Percentiles rank a stretch among this genome's conserved stretches.
phyloP scores from a whole-genome alignment of 1,284 basidiomycete species.

The Leccinum fallax region DNA sequence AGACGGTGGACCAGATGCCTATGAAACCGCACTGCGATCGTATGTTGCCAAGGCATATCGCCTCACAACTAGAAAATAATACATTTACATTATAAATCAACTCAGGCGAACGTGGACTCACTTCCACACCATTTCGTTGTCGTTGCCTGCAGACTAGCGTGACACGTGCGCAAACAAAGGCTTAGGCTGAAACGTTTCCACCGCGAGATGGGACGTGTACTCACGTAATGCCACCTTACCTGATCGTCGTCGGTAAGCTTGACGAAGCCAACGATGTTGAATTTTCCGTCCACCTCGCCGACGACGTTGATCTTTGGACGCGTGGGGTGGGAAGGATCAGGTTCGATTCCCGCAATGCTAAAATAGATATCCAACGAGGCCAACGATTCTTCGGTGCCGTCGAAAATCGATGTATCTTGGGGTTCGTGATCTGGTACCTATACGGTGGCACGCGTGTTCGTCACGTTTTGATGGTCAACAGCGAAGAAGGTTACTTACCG shows the following conservation, averaged over 20 bases:
- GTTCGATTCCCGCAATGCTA: conserved; percentile 42
- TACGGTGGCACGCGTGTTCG: conserved; percentile 3
- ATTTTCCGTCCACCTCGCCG: conserved; percentile 49
- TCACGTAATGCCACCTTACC: conserved; percentile 65
- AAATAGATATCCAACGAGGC: conserved; percentile 51
- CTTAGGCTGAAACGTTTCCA: background rate
- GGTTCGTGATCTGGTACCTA: conserved; percentile 36
- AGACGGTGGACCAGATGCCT: conserved; percentile 69
- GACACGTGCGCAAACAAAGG: background rate
- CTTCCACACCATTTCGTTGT: conserved; percentile 64
- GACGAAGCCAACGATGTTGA: conserved; percentile 55
- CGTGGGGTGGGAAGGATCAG: conserved; percentile 50
- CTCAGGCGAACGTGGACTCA: conserved; percentile 28
- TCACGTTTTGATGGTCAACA: background rate
- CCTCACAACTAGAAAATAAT: conserved; percentile 52
- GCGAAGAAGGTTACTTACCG: conserved; percentile 35
- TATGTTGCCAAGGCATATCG: conserved; percentile 61
- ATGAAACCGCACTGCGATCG: conserved; percentile 62
- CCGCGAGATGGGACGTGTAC: conserved; percentile 24
- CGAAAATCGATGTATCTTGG: conserved; percentile 50
- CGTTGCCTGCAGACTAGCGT: conserved; percentile 56
- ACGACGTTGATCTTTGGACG: conserved; percentile 56
- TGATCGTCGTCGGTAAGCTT: conserved; percentile 57
- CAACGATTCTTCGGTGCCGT: conserved; percentile 52
- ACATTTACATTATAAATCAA: background rate